A percentile compares a stretch with the other conserved stretches of the same genome.
Evolutionary conservation across 805 yeast species (phyloP).

Genomic region (Candida multigemmis): DNA sequence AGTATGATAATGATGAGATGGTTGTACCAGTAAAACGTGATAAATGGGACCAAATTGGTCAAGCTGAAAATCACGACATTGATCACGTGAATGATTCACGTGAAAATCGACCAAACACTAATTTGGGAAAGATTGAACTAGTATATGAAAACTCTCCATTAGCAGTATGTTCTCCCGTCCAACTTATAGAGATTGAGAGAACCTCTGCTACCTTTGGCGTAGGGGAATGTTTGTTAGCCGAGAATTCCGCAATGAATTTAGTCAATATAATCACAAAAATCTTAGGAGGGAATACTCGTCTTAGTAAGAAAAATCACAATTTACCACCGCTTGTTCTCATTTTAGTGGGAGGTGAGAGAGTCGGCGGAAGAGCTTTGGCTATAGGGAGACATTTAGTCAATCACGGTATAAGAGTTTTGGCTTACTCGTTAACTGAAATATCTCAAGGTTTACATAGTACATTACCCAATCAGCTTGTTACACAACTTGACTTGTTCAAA

Average conservation of each 20-base stretch:
- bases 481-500: slow-evolving; percentile 48
- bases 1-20: slow-evolving; percentile 67
- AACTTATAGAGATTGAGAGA: slow-evolving; percentile 68
- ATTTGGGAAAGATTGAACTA: slow-evolving; percentile 11
- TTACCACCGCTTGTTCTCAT: slow-evolving; percentile 69
- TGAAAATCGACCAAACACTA: slow-evolving; percentile 4
- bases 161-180: slow-evolving; percentile 69
- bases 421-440: slow-evolving; percentile 31
- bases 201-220: slow-evolving; percentile 44
- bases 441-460: no score
- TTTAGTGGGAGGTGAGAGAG: slow-evolving; percentile 63
- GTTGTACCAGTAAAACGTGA: slow-evolving; percentile 40
- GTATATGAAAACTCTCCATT: slow-evolving; percentile 19
- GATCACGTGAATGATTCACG: slow-evolving; percentile 7
- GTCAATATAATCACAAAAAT: slow-evolving; percentile 46
- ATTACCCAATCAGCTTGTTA: slow-evolving; percentile 34
- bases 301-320: slow-evolving; percentile 60
- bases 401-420: slow-evolving; percentile 62
- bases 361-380: slow-evolving; percentile 70
- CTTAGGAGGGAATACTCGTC: slow-evolving; percentile 61
- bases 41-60: slow-evolving; percentile 44
- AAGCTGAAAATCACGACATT: slow-evolving; percentile 4
- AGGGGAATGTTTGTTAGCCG: slow-evolving; percentile 40
- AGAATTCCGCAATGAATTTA: slow-evolving; percentile 62
- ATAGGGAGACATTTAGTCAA: slow-evolving; percentile 73